Conservation (phyloP, 2,329 filamentous ascomycete genomes). For the Talaromyces verruculosus region DNA sequence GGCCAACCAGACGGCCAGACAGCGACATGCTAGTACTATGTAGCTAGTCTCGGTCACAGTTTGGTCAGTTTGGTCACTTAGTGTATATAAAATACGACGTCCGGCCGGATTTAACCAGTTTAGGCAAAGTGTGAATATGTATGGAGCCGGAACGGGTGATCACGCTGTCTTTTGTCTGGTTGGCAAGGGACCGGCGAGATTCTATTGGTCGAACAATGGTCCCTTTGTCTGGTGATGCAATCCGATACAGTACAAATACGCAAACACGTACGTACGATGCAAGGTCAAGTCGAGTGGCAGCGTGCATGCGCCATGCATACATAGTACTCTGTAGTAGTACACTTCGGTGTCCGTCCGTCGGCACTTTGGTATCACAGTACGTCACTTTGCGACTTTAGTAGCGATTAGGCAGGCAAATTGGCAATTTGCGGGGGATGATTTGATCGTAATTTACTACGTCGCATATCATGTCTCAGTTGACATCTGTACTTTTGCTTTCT, state of each 20-base stretch:
- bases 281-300: not conserved
- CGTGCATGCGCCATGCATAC: not conserved
- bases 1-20: not conserved
- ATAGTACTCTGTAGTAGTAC: not conserved
- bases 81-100: not conserved
- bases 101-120: not conserved
- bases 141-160: conserved; percentile 3
- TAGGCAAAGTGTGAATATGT: not conserved
- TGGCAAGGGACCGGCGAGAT: not conserved
- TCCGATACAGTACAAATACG: not conserved
- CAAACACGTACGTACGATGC: not conserved
- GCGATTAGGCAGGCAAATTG: not conserved
- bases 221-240: not conserved
- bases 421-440: not conserved
- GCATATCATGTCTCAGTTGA: not conserved
- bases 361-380: conserved; percentile 1
- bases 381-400: not conserved
- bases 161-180: not conserved
- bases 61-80: not conserved
- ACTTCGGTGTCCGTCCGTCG: not conserved
- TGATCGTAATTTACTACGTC: not conserved
- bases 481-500: not conserved
- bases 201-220: not conserved
- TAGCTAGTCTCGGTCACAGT: not conserved
- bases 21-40: not conserved